These are phyloP conservation scores for Erythrophleum ivorense DNA, from an alignment of 331 rosid genomes.

Conservation along the genomic window DNA sequence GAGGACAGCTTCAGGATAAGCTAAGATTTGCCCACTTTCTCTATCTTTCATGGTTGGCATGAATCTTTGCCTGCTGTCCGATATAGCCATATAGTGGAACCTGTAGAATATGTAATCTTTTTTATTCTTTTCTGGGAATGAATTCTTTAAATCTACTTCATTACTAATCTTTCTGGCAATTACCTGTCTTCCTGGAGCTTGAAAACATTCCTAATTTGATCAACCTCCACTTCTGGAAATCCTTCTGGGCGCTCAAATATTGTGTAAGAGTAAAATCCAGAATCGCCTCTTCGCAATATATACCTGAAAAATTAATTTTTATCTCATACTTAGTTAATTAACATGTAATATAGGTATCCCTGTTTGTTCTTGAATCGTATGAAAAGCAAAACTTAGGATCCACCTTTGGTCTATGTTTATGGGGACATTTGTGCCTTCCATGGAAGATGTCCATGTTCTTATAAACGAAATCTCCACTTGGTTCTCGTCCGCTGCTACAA, in stretches of 20 bases:
- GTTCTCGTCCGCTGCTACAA: conserved; percentile 48
- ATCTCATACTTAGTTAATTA: not conserved
- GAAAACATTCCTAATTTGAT: conserved; percentile 69
- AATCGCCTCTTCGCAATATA: conserved; percentile 58
- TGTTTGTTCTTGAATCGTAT: not conserved
- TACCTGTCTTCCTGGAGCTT: conserved; percentile 61
- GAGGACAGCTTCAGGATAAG: conserved; percentile 77
- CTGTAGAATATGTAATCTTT: conserved; percentile 34
- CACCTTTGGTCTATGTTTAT: conserved; percentile 80
- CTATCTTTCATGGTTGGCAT: conserved; percentile 60
- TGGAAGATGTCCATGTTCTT: conserved; percentile 57
- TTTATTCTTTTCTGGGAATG: not conserved
- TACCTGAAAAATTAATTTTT: conserved; percentile 50
- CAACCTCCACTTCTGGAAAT: conserved; percentile 60
- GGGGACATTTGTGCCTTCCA: conserved; percentile 47
- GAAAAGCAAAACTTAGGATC: not conserved
- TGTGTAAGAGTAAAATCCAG: conserved; percentile 75
- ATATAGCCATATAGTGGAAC: conserved; percentile 71
- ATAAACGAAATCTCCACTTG: conserved; percentile 73
- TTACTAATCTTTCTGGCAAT: not conserved
- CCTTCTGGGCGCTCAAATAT: conserved; percentile 69
- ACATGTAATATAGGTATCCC: not conserved
- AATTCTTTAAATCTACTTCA: too few relatives aligned
- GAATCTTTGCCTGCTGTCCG: conserved; percentile 56
- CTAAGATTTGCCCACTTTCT: conserved; percentile 51